These are phyloP conservation scores for Aspergillus vadensis DNA, from an alignment of 2,329 filamentous ascomycete species.

Conservation along the genomic window DNA sequence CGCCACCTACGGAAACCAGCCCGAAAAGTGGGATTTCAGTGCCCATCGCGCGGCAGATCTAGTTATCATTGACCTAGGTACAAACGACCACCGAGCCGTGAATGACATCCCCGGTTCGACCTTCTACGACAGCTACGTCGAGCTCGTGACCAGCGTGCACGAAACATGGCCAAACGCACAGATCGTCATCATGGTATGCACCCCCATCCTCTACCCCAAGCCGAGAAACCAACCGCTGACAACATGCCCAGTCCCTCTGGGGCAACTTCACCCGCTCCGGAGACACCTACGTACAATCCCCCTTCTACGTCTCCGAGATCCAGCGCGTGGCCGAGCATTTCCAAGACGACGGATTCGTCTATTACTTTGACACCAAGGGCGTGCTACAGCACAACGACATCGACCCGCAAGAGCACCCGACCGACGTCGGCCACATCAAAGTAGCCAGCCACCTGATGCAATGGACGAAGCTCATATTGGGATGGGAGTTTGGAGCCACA, in stretches of 20 bases:
- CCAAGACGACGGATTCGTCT: slow-evolving; percentile 55
- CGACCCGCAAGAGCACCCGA: slow-evolving; percentile 60
- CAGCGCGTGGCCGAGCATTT: slow-evolving; percentile 56
- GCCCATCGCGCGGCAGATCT: slow-evolving; percentile 40
- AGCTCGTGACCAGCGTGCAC: slow-evolving; percentile 46
- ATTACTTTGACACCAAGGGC: slow-evolving; percentile 64
- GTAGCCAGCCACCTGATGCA: slow-evolving; percentile 61
- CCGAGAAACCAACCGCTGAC: slow-evolving; percentile 8
- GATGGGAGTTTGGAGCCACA: slow-evolving; percentile 58
- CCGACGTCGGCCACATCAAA: slow-evolving; percentile 63
- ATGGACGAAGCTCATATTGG: slow-evolving; percentile 58
- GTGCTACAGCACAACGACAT: slow-evolving; percentile 66
- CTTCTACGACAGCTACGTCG: slow-evolving; percentile 46
- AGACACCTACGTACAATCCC: slow-evolving; percentile 52
- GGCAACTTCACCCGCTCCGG: slow-evolving; percentile 55
- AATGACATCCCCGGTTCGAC: slow-evolving; percentile 44
- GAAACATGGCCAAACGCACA: slow-evolving; percentile 44
- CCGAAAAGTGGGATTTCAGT: slow-evolving; percentile 33
- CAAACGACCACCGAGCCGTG: slow-evolving; percentile 48
- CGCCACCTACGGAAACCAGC: slow-evolving; percentile 43
- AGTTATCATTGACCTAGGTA: slow-evolving; percentile 51
- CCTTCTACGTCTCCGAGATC: slow-evolving; percentile 55
- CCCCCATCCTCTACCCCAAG: neutral
- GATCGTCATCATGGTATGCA: slow-evolving; percentile 43
- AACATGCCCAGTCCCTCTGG: slow-evolving; percentile 51